These are phyloP conservation scores for Mycocentrospora acerina DNA, from an alignment of 2,329 filamentous ascomycete genomes.

Conservation along the genomic window DNA sequence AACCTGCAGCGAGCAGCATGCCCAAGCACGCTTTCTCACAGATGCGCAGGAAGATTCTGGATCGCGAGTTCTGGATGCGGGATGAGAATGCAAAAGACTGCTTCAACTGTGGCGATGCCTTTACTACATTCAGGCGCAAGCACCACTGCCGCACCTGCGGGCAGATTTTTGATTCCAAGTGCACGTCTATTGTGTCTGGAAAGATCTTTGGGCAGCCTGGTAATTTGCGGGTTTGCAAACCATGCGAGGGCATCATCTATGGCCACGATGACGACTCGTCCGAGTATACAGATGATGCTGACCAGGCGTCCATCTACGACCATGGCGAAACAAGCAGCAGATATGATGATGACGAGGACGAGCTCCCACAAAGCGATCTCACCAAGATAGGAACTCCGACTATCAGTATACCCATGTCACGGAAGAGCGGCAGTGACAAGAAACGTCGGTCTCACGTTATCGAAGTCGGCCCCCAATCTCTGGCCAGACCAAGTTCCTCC, in stretches of 20 bases:
- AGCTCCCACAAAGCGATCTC: conserved; percentile 39
- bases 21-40: conserved; percentile 49
- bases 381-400: conserved; percentile 56
- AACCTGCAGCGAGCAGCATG: conserved; percentile 39
- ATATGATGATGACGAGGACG: conserved; percentile 24
- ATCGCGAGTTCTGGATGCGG: conserved; percentile 98
- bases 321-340: conserved; percentile 26
- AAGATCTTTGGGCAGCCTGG: conserved; percentile 84
- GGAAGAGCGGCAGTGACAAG: conserved; percentile 69
- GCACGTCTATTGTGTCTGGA: conserved; percentile 87
- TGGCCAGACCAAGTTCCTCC: conserved; percentile 90
- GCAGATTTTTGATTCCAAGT: conserved; percentile 98
- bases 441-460: conserved; percentile 86
- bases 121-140: conserved; percentile 91
- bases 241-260: conserved; percentile 87
- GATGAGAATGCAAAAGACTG: conserved; percentile 98
- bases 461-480: conserved; percentile 74
- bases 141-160: conserved; percentile 94
- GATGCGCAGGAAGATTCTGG: conserved; percentile 83
- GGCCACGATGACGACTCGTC: conserved; percentile 89
- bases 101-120: conserved; percentile 85
- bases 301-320: conserved; percentile 59
- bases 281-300: conserved; percentile 82
- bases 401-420: conserved; percentile 66
- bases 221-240: conserved; percentile 85